phyloP scores from a whole-genome alignment of 306 rosid genomes.

The Datisca glomerata region DNA sequence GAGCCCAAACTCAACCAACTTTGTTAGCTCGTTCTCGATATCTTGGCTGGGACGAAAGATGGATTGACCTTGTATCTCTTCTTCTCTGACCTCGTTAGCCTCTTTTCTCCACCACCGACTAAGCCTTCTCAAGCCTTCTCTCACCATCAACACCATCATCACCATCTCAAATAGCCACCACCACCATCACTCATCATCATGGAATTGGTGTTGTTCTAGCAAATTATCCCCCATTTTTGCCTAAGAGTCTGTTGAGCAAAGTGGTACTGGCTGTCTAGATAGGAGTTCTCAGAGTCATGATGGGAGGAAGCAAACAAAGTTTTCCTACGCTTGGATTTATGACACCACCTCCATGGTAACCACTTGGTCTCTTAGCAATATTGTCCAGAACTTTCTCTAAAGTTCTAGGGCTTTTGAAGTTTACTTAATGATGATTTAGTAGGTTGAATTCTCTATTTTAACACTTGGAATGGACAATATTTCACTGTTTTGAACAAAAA shows the following conservation, averaged over 20 bases:
- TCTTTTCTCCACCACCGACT: constrained; percentile 35
- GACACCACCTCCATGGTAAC: constrained; percentile 71
- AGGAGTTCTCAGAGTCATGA: constrained; percentile 42
- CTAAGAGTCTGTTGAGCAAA: constrained; percentile 64
- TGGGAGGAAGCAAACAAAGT: constrained; percentile 68
- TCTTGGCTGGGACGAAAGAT: too few relatives aligned
- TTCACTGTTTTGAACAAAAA: too few relatives aligned
- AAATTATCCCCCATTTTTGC: constrained; percentile 50
- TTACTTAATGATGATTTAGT: constrained; percentile 70
- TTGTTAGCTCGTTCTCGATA: too few relatives aligned
- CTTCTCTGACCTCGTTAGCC: constrained; percentile 36
- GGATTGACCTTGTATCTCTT: constrained; percentile 66
- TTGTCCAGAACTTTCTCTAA: constrained; percentile 62
- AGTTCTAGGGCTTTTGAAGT: constrained; percentile 80
- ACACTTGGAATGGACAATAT: too few relatives aligned
- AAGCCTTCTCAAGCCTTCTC: constrained; percentile 26
- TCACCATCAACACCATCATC: constrained; percentile 15
- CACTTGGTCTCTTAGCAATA: constrained; percentile 80
- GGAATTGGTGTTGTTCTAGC: constrained; percentile 50
- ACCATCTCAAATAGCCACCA: neutral
- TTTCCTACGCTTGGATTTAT: constrained; percentile 51
- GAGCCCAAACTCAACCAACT: too few relatives aligned
- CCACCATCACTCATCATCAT: too few relatives aligned
- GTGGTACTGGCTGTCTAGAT: constrained; percentile 55
- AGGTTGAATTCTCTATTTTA: too few relatives aligned